phyloP scores from a whole-genome alignment of 352 stramenopile species.

The Pseudoperonospora humuli region DNA sequence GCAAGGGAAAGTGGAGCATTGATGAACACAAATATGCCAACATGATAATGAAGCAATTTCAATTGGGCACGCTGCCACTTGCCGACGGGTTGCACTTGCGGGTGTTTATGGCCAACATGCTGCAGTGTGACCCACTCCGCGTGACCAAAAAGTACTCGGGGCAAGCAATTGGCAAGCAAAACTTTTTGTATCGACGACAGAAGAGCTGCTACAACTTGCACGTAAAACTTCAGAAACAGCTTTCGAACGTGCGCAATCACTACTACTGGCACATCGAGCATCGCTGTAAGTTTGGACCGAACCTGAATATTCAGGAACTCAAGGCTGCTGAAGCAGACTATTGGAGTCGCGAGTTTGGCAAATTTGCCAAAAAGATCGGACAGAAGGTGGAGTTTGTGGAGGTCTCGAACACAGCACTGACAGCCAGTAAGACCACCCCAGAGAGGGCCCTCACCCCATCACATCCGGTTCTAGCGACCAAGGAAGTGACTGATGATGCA shows the following conservation, averaged over 20 bases:
- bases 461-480: too few species aligned
- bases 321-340: constrained; percentile 62
- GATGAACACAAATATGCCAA: constrained; percentile 77
- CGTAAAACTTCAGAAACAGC: constrained; percentile 67
- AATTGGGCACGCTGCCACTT: constrained; percentile 58
- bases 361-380: constrained; percentile 56
- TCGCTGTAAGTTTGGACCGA: constrained; percentile 51
- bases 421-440: too few species aligned
- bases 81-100: constrained; percentile 60
- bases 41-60: constrained; percentile 80
- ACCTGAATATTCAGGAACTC: constrained; percentile 55
- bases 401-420: too few species aligned
- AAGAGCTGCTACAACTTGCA: constrained; percentile 71
- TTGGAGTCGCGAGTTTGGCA: constrained; percentile 59
- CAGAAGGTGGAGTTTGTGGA: constrained; percentile 39
- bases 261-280: constrained; percentile 83
- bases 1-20: constrained; percentile 70
- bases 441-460: too few species aligned
- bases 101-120: constrained; percentile 61
- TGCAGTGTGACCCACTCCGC: constrained; percentile 76
- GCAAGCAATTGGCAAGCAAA: constrained; percentile 72
- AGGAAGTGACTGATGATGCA: too few species aligned
- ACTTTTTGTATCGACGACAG: constrained; percentile 52
- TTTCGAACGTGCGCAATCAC: constrained; percentile 73
- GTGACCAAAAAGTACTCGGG: constrained; percentile 78